Percentiles rank a stretch among this genome's conserved stretches.
These are phyloP conservation scores for Apiosordaria backusii DNA, from an alignment of 495 filamentous ascomycete genomes.

Conservation along the genomic window DNA sequence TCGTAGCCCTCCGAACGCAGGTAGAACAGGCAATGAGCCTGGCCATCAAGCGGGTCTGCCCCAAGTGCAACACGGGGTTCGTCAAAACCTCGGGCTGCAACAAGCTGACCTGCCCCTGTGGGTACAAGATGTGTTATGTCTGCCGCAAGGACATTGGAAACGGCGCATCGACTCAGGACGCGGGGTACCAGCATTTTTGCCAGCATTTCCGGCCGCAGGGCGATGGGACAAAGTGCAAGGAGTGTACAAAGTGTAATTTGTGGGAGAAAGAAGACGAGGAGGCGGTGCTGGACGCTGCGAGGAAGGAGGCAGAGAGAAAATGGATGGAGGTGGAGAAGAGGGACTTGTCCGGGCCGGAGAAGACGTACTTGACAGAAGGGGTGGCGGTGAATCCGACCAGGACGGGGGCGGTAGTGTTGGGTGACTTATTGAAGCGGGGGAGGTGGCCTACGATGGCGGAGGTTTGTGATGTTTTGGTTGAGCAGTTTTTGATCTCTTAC, in stretches of 20 bases:
- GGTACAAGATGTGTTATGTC: conserved; percentile 96
- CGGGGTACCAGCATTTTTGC: conserved; percentile 86
- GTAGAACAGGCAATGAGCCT: conserved; percentile 88
- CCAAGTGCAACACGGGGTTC: conserved; percentile 81
- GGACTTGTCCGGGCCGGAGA: conserved; percentile 46
- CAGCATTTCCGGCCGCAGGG: conserved; percentile 84
- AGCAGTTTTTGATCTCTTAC: conserved; percentile 27
- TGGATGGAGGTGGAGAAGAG: conserved; percentile 70
- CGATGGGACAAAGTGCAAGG: conserved; percentile 44
- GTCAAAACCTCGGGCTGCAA: conserved; percentile 93
- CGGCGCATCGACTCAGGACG: conserved; percentile 33
- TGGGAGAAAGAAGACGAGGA: conserved; percentile 87
- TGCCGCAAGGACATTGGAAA: conserved; percentile 62
- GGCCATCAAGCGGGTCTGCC: conserved; percentile 93
- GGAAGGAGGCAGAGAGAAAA: conserved; percentile 71
- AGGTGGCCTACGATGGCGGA: conserved; percentile 42
- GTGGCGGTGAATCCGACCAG: conserved; percentile 25
- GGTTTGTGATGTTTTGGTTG: conserved; percentile 45
- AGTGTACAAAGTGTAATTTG: conserved; percentile 80
- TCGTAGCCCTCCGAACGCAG: conserved; percentile 77
- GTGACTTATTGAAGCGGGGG: conserved; percentile 25
- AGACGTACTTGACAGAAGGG: conserved; percentile 45
- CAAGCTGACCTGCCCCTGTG: conserved; percentile 94
- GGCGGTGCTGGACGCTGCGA: conserved; percentile 66
- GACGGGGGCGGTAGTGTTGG: conserved; percentile 24